These are phyloP conservation scores for Grigorovia yakushimaensis DNA, from an alignment of 805 yeast genomes.

Conservation along the genomic window DNA sequence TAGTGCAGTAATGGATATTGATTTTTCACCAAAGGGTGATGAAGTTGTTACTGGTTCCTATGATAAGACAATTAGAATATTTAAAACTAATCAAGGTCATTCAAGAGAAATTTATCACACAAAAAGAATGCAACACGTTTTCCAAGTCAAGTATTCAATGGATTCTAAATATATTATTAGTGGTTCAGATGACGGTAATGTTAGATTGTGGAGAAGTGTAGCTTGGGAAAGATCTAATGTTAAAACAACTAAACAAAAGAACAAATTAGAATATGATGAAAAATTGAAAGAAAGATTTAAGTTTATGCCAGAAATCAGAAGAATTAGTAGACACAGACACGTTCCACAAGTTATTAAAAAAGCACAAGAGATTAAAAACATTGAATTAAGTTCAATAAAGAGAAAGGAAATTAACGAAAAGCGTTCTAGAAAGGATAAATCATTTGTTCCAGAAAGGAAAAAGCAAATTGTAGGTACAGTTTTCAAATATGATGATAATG, in stretches of 20 bases:
- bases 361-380: slow-evolving; percentile 75
- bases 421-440: slow-evolving; percentile 57
- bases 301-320: slow-evolving; percentile 90
- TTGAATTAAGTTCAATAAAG: slow-evolving; percentile 64
- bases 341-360: slow-evolving; percentile 80
- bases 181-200: slow-evolving; percentile 95
- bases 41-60: slow-evolving; percentile 92
- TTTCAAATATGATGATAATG: slow-evolving; percentile 39
- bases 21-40: slow-evolving; percentile 94
- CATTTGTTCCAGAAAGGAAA: slow-evolving; percentile 62
- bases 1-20: slow-evolving; percentile 89
- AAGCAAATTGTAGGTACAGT: slow-evolving; percentile 83
- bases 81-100: slow-evolving; percentile 70
- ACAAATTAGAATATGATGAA: slow-evolving; percentile 80
- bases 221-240: slow-evolving; percentile 80
- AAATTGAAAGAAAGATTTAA: slow-evolving; percentile 87
- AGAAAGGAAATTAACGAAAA: slow-evolving; percentile 77
- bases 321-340: slow-evolving; percentile 88
- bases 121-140: slow-evolving; percentile 93
- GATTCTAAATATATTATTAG: slow-evolving; percentile 80
- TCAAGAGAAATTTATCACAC: slow-evolving; percentile 94
- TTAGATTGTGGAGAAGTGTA: slow-evolving; percentile 83
- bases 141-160: slow-evolving; percentile 74
- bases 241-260: slow-evolving; percentile 68
- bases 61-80: slow-evolving; percentile 85